These are phyloP conservation scores for Podaxis carcinomalis DNA, from an alignment of 768 basidiomycete species.

Conservation along the genomic window DNA sequence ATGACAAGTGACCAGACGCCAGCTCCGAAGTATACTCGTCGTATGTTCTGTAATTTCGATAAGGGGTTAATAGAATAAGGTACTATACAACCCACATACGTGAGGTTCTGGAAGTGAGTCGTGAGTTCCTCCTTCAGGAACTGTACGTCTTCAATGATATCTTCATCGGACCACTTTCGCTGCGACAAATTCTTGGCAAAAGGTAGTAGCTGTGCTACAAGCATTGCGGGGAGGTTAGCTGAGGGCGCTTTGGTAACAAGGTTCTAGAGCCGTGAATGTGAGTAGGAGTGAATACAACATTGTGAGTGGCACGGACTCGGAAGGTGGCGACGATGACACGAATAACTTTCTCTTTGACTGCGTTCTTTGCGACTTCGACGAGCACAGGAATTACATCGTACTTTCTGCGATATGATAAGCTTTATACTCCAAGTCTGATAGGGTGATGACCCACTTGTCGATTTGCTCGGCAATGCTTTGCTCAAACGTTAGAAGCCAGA, in stretches of 20 bases:
- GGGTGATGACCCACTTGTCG: constrained; percentile 60
- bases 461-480: constrained; percentile 78
- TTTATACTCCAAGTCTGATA: neutral
- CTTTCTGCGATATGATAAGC: constrained; percentile 46
- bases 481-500: constrained; percentile 95
- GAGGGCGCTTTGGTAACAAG: constrained; percentile 84
- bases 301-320: constrained; percentile 43
- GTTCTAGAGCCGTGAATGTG: constrained; percentile 48
- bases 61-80: neutral
- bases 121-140: constrained; percentile 87
- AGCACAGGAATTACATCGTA: constrained; percentile 87
- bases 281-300: neutral
- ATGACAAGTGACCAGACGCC: constrained; percentile 83
- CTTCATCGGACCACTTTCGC: constrained; percentile 94
- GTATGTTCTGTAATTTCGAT: constrained; percentile 61
- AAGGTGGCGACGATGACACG: constrained; percentile 92
- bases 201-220: constrained; percentile 81
- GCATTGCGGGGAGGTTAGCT: constrained; percentile 89
- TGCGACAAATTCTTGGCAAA: constrained; percentile 80
- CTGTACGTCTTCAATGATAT: constrained; percentile 87
- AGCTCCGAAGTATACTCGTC: constrained; percentile 95
- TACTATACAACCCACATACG: constrained; percentile 46
- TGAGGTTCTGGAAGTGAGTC: constrained; percentile 80
- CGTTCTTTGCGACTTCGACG: constrained; percentile 77
- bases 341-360: constrained; percentile 96